Evolutionary conservation across 352 stramenopile species (phyloP).

Genomic region (Phytophthora boehmeriae): DNA sequence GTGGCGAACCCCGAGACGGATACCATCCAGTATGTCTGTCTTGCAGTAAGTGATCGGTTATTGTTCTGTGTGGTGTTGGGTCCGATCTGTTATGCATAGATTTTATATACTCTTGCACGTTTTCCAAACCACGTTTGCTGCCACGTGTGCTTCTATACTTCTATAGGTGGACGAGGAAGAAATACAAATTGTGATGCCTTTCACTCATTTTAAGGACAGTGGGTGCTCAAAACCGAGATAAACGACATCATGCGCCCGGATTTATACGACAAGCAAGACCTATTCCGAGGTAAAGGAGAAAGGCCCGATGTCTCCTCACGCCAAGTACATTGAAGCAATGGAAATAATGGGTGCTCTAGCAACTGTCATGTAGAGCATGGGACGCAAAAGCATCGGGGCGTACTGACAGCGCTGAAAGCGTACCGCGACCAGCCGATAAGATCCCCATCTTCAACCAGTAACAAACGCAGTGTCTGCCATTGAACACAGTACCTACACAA

Average conservation of each 20-base stretch:
- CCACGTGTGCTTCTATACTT: not conserved
- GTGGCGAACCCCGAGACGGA: not conserved
- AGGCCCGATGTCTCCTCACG: not conserved
- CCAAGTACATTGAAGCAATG: slow-evolving; percentile 3
- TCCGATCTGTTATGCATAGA: not conserved
- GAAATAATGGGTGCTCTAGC: not conserved
- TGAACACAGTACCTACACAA: too few relatives aligned
- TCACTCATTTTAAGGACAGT: slow-evolving; percentile 3
- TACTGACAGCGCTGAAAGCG: not conserved
- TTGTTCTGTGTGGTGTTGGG: not conserved
- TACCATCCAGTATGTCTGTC: not conserved
- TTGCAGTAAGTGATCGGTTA: not conserved
- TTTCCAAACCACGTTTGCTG: not conserved
- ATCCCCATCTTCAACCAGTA: too few relatives aligned
- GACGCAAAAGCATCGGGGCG: not conserved
- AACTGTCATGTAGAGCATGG: not conserved
- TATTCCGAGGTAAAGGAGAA: not conserved
- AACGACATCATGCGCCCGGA: not conserved
- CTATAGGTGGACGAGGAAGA: not conserved
- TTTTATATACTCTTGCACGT: slow-evolving; percentile 2
- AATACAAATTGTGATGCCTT: not conserved
- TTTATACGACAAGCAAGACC: not conserved
- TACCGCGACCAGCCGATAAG: not conserved
- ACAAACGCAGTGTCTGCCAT: too few relatives aligned
- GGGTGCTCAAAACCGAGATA: not conserved